These are phyloP conservation scores for Macrolepiota dolichaula DNA, from an alignment of 768 basidiomycete species.

Conservation along the genomic window DNA sequence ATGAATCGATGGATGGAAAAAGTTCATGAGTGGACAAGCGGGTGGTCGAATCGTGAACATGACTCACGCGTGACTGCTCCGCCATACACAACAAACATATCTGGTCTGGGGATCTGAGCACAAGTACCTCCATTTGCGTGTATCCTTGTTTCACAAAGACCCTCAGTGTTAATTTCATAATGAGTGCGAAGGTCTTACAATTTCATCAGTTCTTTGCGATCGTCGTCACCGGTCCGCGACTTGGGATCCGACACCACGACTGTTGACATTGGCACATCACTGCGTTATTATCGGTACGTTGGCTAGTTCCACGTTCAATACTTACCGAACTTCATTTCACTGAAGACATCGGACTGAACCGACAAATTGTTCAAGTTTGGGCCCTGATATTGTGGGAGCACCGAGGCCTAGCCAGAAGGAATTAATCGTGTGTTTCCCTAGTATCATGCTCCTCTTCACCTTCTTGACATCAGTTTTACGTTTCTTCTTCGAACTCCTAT, in stretches of 20 bases:
- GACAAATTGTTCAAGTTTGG: slow-evolving; percentile 57
- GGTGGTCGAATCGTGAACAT: neutral
- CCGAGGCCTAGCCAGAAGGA: slow-evolving; percentile 38
- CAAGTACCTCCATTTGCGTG: slow-evolving; percentile 65
- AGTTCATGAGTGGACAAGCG: neutral
- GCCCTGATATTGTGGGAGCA: slow-evolving; percentile 68
- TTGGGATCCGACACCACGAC: slow-evolving; percentile 77
- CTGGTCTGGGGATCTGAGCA: slow-evolving; percentile 54
- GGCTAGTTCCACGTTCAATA: slow-evolving; percentile 9
- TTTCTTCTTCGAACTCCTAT: slow-evolving; percentile 51
- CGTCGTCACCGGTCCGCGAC: slow-evolving; percentile 60
- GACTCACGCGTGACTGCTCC: slow-evolving; percentile 66
- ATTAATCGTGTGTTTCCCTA: slow-evolving; percentile 1
- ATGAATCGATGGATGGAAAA: neutral
- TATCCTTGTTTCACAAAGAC: slow-evolving; percentile 44
- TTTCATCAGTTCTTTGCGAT: slow-evolving; percentile 68
- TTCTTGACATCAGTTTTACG: slow-evolving; percentile 50
- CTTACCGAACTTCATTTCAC: slow-evolving; percentile 78
- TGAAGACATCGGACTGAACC: slow-evolving; percentile 64
- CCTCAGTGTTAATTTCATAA: neutral
- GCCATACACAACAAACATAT: slow-evolving; percentile 62
- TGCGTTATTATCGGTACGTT: neutral
- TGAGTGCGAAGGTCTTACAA: slow-evolving; percentile 38
- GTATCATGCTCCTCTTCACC: slow-evolving; percentile 20
- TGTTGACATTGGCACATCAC: slow-evolving; percentile 21